Evolutionary conservation across 495 filamentous ascomycete genomes (phyloP).

Genomic region (Tuber calosporum): DNA sequence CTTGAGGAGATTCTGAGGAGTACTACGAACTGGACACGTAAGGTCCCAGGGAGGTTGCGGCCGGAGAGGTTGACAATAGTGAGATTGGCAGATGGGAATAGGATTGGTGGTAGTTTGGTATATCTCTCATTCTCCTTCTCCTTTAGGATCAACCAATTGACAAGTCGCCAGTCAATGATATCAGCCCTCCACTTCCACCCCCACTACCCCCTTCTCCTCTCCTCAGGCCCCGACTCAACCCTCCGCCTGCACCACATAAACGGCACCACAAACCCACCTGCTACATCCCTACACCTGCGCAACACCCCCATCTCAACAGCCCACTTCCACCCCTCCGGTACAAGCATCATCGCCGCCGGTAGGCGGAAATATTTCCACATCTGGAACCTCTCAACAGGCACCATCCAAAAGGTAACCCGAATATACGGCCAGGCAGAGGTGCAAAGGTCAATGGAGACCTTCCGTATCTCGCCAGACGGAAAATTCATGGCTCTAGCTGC

Average conservation of each 20-base stretch:
- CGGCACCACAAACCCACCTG: conserved; percentile 70
- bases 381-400: conserved; percentile 78
- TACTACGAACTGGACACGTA: conserved; percentile 37
- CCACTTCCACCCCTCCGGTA: conserved; percentile 59
- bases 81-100: conserved; percentile 58
- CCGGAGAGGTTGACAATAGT: conserved; percentile 84
- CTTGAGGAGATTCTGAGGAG: conserved; percentile 72
- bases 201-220: conserved; percentile 74
- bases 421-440: conserved; percentile 68
- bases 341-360: conserved; percentile 74
- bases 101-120: conserved; percentile 50
- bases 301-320: conserved; percentile 73
- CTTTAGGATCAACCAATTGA: background rate
- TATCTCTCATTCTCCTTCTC: conserved; percentile 27
- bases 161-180: conserved; percentile 49
- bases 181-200: conserved; percentile 88
- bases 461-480: conserved; percentile 79
- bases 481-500: conserved; percentile 74
- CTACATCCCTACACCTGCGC: conserved; percentile 81
- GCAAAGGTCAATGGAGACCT: conserved; percentile 81
- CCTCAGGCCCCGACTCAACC: conserved; percentile 73
- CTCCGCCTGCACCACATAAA: conserved; percentile 83
- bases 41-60: conserved; percentile 55
- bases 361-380: conserved; percentile 86
- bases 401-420: conserved; percentile 65